Conservation (phyloP, 2,329 filamentous ascomycete species). For the Phaeosphaeriaceae sp. region DNA sequence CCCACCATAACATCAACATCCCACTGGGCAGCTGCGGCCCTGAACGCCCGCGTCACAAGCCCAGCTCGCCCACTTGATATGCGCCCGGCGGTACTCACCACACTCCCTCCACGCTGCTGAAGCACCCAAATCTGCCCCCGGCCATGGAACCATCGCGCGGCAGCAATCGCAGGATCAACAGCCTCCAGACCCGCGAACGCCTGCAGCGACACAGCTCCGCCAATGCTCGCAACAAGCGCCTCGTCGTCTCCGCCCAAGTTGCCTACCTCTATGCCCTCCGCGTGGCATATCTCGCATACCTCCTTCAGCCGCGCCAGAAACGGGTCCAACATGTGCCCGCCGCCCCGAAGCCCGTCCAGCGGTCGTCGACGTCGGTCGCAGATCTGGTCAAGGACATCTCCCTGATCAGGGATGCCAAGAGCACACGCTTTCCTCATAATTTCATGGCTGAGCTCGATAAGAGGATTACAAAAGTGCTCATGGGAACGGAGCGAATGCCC, state of each 20-base stretch:
- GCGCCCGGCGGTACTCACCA: constrained; percentile 29
- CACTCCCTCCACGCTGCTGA: constrained; percentile 24
- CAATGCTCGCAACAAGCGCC: constrained; percentile 44
- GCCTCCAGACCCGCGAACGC: constrained; percentile 50
- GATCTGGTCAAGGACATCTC: constrained; percentile 91
- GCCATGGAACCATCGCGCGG: constrained; percentile 42
- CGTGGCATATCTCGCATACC: constrained; percentile 88
- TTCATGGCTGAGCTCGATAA: constrained; percentile 77
- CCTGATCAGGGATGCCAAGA: constrained; percentile 71
- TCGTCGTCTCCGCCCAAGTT: constrained; percentile 67
- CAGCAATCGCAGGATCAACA: constrained; percentile 52
- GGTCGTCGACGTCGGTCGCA: constrained; percentile 75
- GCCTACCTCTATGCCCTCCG: constrained; percentile 92
- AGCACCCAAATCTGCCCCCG: constrained; percentile 11
- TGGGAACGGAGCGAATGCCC: constrained; percentile 81
- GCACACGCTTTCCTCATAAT: constrained; percentile 73
- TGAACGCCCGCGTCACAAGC: constrained; percentile 19
- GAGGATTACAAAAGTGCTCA: constrained; percentile 80
- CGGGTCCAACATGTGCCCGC: constrained; percentile 81
- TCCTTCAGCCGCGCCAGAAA: constrained; percentile 89
- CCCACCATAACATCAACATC: constrained; percentile 21
- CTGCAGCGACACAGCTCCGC: constrained; percentile 50
- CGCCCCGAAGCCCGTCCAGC: constrained; percentile 68
- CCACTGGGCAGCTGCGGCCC: constrained; percentile 28
- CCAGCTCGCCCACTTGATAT: constrained; percentile 27